Conservation (phyloP, 2,329 filamentous ascomycete species). For the Nigrospora oryzae region DNA sequence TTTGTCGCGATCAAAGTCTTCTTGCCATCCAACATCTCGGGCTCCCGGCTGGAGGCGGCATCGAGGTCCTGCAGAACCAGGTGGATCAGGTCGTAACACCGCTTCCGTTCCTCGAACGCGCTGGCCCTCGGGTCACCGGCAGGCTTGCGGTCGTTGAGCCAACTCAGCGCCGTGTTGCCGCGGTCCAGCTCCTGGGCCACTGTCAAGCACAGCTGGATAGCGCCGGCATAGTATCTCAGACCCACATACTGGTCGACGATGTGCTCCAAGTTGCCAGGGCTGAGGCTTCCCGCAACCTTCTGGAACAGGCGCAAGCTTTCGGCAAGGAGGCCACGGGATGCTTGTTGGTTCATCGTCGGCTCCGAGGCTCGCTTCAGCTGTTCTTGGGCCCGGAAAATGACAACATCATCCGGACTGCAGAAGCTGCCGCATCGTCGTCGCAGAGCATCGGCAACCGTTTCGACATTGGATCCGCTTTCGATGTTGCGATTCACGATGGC, state of each 20-base stretch:
- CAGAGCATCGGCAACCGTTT: conserved; percentile 92
- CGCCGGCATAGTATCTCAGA: conserved; percentile 87
- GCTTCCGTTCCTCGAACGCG: conserved; percentile 62
- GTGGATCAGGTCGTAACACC: conserved; percentile 84
- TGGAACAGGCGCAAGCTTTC: conserved; percentile 85
- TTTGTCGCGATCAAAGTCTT: conserved; percentile 69
- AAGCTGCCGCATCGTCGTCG: conserved; percentile 90
- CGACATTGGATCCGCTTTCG: conserved; percentile 91
- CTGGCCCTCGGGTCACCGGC: conserved; percentile 59
- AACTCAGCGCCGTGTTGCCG: conserved; percentile 75
- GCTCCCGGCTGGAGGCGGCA: conserved; percentile 55
- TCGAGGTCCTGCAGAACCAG: conserved; percentile 74
- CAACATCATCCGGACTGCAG: conserved; percentile 92
- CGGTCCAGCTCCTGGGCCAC: conserved; percentile 82
- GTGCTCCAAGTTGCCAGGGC: conserved; percentile 68
- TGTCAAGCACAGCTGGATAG: conserved; percentile 76
- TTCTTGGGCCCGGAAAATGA: conserved; percentile 98
- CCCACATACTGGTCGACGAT: conserved; percentile 72
- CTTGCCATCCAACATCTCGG: conserved; percentile 69
- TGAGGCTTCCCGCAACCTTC: conserved; percentile 76
- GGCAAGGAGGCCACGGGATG: conserved; percentile 70
- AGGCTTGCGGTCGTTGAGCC: conserved; percentile 78
- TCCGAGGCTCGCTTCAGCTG: conserved; percentile 84
- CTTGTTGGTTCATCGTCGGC: conserved; percentile 64
- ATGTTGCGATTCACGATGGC: conserved; percentile 98